Base-by-base conservation (phyloP, 2,329 filamentous ascomycete species). In the Talaromyces albobiverticillius region DNA sequence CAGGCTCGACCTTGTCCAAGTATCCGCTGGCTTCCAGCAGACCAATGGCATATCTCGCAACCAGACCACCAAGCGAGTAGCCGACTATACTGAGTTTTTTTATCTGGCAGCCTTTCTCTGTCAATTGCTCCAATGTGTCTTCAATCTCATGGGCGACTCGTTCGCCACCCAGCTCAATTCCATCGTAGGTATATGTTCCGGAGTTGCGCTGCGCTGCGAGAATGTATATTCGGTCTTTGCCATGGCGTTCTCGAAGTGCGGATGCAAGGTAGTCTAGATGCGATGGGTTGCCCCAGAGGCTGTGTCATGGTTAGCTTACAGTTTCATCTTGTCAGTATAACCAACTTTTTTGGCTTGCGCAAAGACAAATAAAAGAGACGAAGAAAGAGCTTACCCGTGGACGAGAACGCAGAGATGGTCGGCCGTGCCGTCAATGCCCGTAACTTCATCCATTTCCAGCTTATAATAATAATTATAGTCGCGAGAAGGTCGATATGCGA, bases 11-110 rank as follows among this genome's bases (percentile, higher is more conserved):
- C 55, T 80, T 80, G 54, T 95, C 86, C 54, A 97, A 85, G 55
- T 90, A 79, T 8, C 91, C 90, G 64, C 88, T 89, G 52, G 89
- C 86, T 62, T 92, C 84, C 3, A 97, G 78, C 63, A 97, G 75
- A 0, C 93, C 93, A 54, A 96, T 81, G 2, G 89, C 88, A 74
- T 96, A 97, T 56, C 93, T 82, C 9, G 90, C 85, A 4, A 97
- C 85, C 6, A 97, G 77, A 0, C 93, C 93, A 43, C 93, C 93
- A 1, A 96, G 79, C 0, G 90, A 95, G 70, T 97, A 96, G 36
- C 93, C 93, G 41, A 93, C 81, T 38, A 97, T 78, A 68, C 91
- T 96, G 59, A 97, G 77, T 72, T 91, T 95, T 46, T 76, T 86
- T 64, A 96, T 87, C 40, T 82, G 80, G 61, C 87, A 83, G 20